Conservation (phyloP, 2,329 filamentous ascomycete genomes). For the Aspergillus pseudonomiae region DNA sequence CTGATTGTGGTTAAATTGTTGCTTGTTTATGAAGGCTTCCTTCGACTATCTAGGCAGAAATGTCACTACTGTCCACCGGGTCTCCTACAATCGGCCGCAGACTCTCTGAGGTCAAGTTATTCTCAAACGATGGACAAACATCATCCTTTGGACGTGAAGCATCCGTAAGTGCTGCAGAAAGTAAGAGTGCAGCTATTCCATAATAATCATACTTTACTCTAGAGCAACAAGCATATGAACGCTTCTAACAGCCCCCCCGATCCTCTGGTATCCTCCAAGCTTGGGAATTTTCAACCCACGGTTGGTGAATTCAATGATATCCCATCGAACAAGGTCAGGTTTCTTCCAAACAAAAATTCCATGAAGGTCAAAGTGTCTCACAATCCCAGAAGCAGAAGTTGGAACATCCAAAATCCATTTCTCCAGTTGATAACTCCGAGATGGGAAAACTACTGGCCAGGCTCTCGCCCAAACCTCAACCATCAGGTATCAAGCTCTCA, state of each 20-base stretch:
- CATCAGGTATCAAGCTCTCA: slow-evolving; percentile 17
- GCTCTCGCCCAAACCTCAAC: slow-evolving; percentile 41
- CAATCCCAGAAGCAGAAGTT: slow-evolving; percentile 51
- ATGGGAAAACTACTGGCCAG: slow-evolving; percentile 66
- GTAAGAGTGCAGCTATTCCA: not conserved
- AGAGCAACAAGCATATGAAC: slow-evolving; percentile 32
- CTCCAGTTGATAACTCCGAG: slow-evolving; percentile 37
- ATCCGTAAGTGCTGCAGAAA: slow-evolving; percentile 28
- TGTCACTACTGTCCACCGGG: slow-evolving; percentile 32
- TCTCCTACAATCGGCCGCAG: slow-evolving; percentile 31
- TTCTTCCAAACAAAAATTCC: slow-evolving; percentile 6
- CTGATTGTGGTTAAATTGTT: slow-evolving; percentile 16
- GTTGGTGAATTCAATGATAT: slow-evolving; percentile 27
- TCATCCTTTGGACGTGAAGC: slow-evolving; percentile 27
- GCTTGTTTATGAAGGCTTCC: slow-evolving; percentile 11
- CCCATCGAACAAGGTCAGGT: slow-evolving; percentile 42
- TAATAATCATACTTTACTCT: not conserved
- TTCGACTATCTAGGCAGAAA: slow-evolving; percentile 17
- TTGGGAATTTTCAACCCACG: slow-evolving; percentile 35
- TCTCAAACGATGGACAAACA: slow-evolving; percentile 24
- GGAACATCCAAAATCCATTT: slow-evolving; percentile 38
- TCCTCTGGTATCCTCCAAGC: slow-evolving; percentile 37
- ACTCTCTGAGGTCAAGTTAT: slow-evolving; percentile 22
- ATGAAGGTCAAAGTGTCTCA: slow-evolving; percentile 31
- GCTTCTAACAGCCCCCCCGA: slow-evolving; percentile 32